phyloP scores from a whole-genome alignment of 805 yeast species.

The Priceomyces melissophilus region DNA sequence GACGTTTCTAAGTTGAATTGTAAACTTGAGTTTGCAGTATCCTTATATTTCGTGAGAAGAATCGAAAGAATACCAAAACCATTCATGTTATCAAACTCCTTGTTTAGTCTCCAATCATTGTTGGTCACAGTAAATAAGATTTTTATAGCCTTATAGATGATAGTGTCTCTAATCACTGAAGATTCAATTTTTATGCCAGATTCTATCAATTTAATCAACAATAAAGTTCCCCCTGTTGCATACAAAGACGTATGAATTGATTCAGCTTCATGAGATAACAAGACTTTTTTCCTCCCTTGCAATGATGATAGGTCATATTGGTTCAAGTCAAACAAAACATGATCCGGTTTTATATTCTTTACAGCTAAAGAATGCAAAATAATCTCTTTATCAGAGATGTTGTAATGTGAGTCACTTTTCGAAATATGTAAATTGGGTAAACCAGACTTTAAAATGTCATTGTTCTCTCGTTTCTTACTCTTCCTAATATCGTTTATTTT shows the following conservation, averaged over 20 bases:
- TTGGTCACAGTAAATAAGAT: conserved; percentile 42
- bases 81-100: conserved; percentile 56
- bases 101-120: conserved; percentile 48
- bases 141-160: conserved; percentile 32
- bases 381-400: conserved; percentile 10
- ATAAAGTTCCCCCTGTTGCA: conserved; percentile 50
- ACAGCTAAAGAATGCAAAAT: conserved; percentile 13
- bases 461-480: conserved; percentile 4
- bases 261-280: conserved; percentile 19
- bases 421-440: conserved; percentile 1
- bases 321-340: conserved; percentile 19
- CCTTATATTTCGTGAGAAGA: conserved; percentile 46
- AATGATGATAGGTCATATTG: conserved; percentile 8
- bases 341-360: conserved; percentile 13
- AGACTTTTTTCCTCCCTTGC: conserved; percentile 7
- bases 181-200: conserved; percentile 20
- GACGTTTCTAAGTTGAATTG: conserved; percentile 8
- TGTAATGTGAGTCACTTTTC: not conserved
- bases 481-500: conserved; percentile 29
- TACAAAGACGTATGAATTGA: conserved; percentile 34
- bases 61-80: conserved; percentile 62
- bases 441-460: conserved; percentile 1
- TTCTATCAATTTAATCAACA: conserved; percentile 47
- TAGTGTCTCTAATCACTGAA: conserved; percentile 10
- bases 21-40: conserved; percentile 13